Base-by-base conservation (phyloP, 2,329 filamentous ascomycete genomes). In the Alternaria arborescens region DNA sequence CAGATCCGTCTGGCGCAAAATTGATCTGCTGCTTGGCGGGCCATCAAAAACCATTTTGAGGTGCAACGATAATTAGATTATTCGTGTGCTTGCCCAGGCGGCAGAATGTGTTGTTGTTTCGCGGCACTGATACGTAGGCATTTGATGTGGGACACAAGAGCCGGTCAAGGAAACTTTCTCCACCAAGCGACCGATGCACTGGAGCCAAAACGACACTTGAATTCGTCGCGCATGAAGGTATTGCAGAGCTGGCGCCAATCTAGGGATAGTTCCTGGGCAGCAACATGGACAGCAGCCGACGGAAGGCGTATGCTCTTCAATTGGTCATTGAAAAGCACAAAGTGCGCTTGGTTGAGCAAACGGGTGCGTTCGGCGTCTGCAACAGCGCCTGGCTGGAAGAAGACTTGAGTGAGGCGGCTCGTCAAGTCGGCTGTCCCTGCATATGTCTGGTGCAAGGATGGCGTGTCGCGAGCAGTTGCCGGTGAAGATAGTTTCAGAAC, bases 221-320 rank as follows among this genome's bases (percentile, higher is more conserved):
- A 59, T 46, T 65, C 53, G 41, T 68, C 56, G 41, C 42, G 55
- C 55, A 64, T 62, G 26, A 67, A 66, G 38, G 22, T 42, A 32
- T 69, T 47, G 58, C 62, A 68, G 8, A 66, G 61, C 26, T 48
- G 56, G 22, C 66, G 62, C 66, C 66, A 69, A 52, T 68, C 64
- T 7, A 69, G 56, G 11, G 57, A 58, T 20, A 70, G 47, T n/a
- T 67, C 24, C 46, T 55, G 61, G 20, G 38, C 54, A 38, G 53
- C 38, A 42, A 54, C 36, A 51, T 71, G 48, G 55, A 68, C 58
- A 42, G 47, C 46, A 30, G 66, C 30, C 20, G 52, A 65, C n/a
- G 62, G 63, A 16, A 70, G 53, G 34, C 52, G 60, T 14, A 68
- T 44, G 56, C 55, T 63, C 46, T 61, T 67, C 44, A 68, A 56